These are phyloP conservation scores for Barnettozyma sp. DNA, from an alignment of 805 yeast genomes.

Conservation along the genomic window DNA sequence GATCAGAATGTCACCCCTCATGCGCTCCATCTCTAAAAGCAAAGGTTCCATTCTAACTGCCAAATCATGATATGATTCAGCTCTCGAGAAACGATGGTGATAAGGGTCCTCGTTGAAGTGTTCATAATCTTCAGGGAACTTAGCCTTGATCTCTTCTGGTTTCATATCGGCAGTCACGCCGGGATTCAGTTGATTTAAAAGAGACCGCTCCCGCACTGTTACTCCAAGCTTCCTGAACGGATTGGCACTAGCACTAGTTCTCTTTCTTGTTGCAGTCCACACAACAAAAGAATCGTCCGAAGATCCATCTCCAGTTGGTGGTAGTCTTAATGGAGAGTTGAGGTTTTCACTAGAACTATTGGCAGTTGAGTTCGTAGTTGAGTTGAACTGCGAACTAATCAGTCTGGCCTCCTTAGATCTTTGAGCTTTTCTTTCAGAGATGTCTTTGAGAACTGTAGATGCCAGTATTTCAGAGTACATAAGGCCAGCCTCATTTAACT, in stretches of 20 bases:
- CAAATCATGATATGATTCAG: constrained; percentile 93
- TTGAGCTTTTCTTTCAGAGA: constrained; percentile 27
- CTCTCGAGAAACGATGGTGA: constrained; percentile 85
- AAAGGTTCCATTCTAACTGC: constrained; percentile 93
- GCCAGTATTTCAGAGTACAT: constrained; percentile 61
- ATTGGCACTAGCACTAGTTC: constrained; percentile 76
- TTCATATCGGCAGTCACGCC: constrained; percentile 75
- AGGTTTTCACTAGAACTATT: constrained; percentile 17
- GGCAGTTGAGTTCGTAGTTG: constrained; percentile 2
- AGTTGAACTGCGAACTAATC: constrained; percentile 6
- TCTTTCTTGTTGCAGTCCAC: constrained; percentile 90
- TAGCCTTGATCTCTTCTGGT: constrained; percentile 48
- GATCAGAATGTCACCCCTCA: constrained; percentile 78
- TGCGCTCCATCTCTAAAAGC: constrained; percentile 87
- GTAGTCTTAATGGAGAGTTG: constrained; percentile 25
- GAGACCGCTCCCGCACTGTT: constrained; percentile 67
- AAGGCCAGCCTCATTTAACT: constrained; percentile 66
- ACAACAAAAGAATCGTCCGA: constrained; percentile 63
- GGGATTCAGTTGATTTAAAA: constrained; percentile 81
- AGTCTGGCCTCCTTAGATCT: constrained; percentile 4
- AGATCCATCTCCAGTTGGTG: constrained; percentile 46
- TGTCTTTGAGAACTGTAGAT: constrained; percentile 38
- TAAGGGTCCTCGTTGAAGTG: constrained; percentile 74
- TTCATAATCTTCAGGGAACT: constrained; percentile 64
- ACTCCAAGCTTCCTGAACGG: constrained; percentile 59